Conservation (phyloP, 106 monocot species). For the Dendrobium huoshanense region DNA sequence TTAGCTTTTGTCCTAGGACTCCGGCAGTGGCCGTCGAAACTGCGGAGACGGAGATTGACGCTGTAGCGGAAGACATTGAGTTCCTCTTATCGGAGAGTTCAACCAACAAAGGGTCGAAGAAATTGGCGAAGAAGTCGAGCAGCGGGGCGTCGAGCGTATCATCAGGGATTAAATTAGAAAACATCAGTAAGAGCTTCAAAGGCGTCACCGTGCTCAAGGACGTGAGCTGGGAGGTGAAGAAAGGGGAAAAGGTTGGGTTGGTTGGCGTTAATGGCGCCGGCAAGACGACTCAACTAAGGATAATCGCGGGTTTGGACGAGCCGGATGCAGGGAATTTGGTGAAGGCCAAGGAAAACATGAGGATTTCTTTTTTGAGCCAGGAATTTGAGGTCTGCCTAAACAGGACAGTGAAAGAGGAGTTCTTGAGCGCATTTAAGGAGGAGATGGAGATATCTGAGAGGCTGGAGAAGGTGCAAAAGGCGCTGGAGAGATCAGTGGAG, state of each 20-base stretch:
- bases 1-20: conserved; percentile 14
- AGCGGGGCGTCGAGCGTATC: conserved; percentile 82
- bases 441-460: conserved; percentile 82
- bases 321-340: conserved; percentile 77
- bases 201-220: conserved; percentile 79
- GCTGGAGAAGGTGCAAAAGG: conserved; percentile 89
- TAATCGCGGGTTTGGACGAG: conserved; percentile 82
- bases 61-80: conserved; percentile 41
- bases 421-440: conserved; percentile 84
- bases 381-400: conserved; percentile 90
- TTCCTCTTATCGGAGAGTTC: conserved; percentile 53
- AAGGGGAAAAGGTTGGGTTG: conserved; percentile 89
- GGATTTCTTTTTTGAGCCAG: conserved; percentile 86
- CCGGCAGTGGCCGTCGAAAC: conserved; percentile 24
- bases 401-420: conserved; percentile 90
- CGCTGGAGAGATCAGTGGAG: conserved; percentile 67
- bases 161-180: conserved; percentile 75
- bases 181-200: conserved; percentile 78
- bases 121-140: conserved; percentile 34
- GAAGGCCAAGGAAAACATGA: conserved; percentile 89
- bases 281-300: conserved; percentile 92
- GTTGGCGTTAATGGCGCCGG: conserved; percentile 98
- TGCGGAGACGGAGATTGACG: conserved; percentile 15
- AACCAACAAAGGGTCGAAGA: conserved; percentile 7
- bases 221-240: conserved; percentile 97